Evolutionary conservation across 164 flowering plant genomes (phyloP).

Genomic region (Hamamelis virginiana): DNA sequence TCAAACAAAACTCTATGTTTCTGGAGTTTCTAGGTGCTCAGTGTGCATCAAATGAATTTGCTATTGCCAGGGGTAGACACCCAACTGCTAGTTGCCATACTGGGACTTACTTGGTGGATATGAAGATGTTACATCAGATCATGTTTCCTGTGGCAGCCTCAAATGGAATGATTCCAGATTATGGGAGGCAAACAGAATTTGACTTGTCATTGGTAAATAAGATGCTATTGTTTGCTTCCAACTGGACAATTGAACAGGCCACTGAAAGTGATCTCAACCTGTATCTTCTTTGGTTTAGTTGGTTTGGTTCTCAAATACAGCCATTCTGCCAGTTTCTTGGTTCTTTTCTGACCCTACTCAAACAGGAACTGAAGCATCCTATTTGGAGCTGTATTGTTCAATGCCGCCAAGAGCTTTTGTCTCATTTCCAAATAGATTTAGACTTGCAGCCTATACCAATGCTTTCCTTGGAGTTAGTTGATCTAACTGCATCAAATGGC

Average conservation of each 20-base stretch:
- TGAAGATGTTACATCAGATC: constrained; percentile 25
- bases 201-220: constrained; percentile 33
- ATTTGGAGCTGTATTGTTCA: constrained; percentile 55
- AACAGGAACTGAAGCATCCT: constrained; percentile 50
- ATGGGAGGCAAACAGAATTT: constrained; percentile 14
- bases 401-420: constrained; percentile 37
- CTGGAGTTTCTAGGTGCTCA: constrained; percentile 71
- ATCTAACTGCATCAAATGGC: constrained; percentile 26
- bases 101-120: constrained; percentile 25
- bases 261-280: constrained; percentile 55
- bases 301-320: constrained; percentile 46
- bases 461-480: constrained; percentile 56
- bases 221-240: constrained; percentile 73
- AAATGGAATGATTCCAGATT: neutral
- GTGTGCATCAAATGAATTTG: constrained; percentile 42
- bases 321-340: constrained; percentile 45
- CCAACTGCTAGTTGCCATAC: constrained; percentile 1
- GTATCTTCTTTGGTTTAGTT: constrained; percentile 60
- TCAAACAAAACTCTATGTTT: constrained; percentile 69
- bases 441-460: constrained; percentile 43
- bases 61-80: neutral
- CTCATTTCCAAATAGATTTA: constrained; percentile 22
- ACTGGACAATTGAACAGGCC: constrained; percentile 86
- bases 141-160: constrained; percentile 43
- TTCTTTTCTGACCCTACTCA: constrained; percentile 34